These are phyloP conservation scores for Phoma sp. DNA, from an alignment of 2,329 filamentous ascomycete species.

Conservation along the genomic window DNA sequence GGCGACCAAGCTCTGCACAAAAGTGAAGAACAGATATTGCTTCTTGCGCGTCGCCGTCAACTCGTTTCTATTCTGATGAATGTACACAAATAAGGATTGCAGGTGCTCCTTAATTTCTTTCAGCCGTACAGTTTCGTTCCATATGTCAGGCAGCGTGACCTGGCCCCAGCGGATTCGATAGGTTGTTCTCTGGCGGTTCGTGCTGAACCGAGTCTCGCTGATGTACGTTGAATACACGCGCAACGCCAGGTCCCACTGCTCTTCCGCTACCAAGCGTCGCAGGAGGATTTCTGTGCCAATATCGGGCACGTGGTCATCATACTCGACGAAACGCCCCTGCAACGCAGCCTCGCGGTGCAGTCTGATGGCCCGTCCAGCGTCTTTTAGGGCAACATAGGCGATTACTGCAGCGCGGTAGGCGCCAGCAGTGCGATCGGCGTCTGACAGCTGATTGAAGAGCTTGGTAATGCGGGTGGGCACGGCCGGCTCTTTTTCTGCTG, in stretches of 20 bases:
- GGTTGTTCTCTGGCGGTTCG: conserved; percentile 4
- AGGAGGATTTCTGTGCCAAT: conserved; percentile 42
- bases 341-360: conserved; percentile 39
- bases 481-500: conserved; percentile 22
- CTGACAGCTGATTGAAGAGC: conserved; percentile 54
- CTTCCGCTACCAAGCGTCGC: conserved; percentile 34
- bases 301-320: conserved; percentile 12
- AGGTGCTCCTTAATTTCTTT: conserved; percentile 33
- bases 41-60: conserved; percentile 18
- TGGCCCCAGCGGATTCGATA: conserved; percentile 11
- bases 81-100: conserved; percentile 36
- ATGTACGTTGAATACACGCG: conserved; percentile 30
- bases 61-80: conserved; percentile 33
- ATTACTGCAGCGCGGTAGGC: conserved; percentile 55
- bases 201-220: conserved; percentile 6
- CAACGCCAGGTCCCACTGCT: conserved; percentile 46
- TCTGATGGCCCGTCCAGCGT: conserved; percentile 45
- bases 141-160: conserved; percentile 27
- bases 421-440: conserved; percentile 44
- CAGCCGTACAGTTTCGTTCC: conserved; percentile 30
- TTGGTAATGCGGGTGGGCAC: conserved; percentile 52
- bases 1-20: conserved; percentile 36
- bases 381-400: conserved; percentile 52
- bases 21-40: conserved; percentile 19
- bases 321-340: conserved; percentile 1